These are phyloP conservation scores for Pezicula radicicola DNA, from an alignment of 2,329 filamentous ascomycete genomes.

Conservation along the genomic window DNA sequence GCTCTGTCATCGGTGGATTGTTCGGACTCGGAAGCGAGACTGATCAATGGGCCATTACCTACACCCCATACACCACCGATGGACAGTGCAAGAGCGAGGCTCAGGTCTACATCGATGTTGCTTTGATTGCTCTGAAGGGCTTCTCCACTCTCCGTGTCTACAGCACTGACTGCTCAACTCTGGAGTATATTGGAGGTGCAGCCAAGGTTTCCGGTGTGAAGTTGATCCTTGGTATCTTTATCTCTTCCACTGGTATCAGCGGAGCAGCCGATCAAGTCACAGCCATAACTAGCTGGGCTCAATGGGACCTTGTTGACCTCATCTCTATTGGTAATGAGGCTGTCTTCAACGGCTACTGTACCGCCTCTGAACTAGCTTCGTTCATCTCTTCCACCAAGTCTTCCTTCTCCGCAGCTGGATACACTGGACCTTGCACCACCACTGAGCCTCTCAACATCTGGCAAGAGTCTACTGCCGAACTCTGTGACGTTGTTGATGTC, in stretches of 20 bases:
- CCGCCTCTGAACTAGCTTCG: slow-evolving; percentile 58
- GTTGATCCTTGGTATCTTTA: slow-evolving; percentile 86
- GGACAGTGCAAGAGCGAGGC: slow-evolving; percentile 62
- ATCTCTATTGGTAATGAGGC: slow-evolving; percentile 91
- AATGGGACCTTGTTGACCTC: slow-evolving; percentile 75
- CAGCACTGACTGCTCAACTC: slow-evolving; percentile 85
- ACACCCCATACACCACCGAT: slow-evolving; percentile 66
- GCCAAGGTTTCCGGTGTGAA: slow-evolving; percentile 65
- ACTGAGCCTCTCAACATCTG: slow-evolving; percentile 82
- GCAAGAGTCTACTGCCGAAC: slow-evolving; percentile 54
- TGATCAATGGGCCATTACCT: slow-evolving; percentile 68
- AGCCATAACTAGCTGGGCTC: slow-evolving; percentile 67
- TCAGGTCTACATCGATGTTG: slow-evolving; percentile 60
- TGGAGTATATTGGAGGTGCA: slow-evolving; percentile 71
- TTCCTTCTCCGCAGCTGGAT: slow-evolving; percentile 61
- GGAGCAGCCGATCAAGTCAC: slow-evolving; percentile 66
- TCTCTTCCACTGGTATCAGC: slow-evolving; percentile 59
- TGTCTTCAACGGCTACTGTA: slow-evolving; percentile 70
- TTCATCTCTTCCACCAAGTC: slow-evolving; percentile 69
- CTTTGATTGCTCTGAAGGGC: slow-evolving; percentile 58
- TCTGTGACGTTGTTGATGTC: slow-evolving; percentile 76
- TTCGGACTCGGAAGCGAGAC: no score
- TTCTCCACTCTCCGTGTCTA: slow-evolving; percentile 79
- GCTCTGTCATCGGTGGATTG: slow-evolving; percentile 2
- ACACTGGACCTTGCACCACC: slow-evolving; percentile 74